Base-by-base conservation (phyloP, 2,329 filamentous ascomycete species). In the Botryotinia narcissicola region DNA sequence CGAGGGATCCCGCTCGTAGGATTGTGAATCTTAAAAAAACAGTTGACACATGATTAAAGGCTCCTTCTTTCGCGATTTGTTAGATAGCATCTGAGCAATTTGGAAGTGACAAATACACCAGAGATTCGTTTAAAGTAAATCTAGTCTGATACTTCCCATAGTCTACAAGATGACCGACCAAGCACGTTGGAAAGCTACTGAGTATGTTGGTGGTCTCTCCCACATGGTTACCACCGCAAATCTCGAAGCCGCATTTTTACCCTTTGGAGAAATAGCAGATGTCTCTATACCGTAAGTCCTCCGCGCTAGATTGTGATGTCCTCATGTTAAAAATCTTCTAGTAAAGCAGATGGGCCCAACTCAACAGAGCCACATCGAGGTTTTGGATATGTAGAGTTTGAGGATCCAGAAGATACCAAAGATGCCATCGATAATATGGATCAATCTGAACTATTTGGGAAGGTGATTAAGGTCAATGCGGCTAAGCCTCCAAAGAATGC, bases 351-450 rank as follows among this genome's bases (percentile, higher is more conserved):
- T 81, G 86, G 91, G 75, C 91, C 92, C 76, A 94, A 93, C 75
- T 90, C 92, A 10, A 90, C 88, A 66, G 93, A 97, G 59, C 85
- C 90, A 44, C 96, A 99, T 82, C 88, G 95, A 70, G 96, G 97
- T 0, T 99, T 98, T 82, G 96, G 95, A 74, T 98, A 99, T 81
- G 93, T 99, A 69, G 96, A 99, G 81, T 99, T 93, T 80, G 94
- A 98, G 79, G 88, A 94, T 73, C 87, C 90, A 20, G 89, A 91
- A 73, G 96, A 99, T 83, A 95, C 95, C 42, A 91, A 91, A 80
- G 95, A 98, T 83, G 96, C 96, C 69, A 97, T 99, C 82, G 94
- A 98, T 86, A 99, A 99, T 81, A 98, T 99, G 95, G 94, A 99
- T 81, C 94, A 97, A 82, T 92, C 95, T 75, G 95, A 98, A 84